These are phyloP conservation scores for Pythium biforme DNA, from an alignment of 352 stramenopile species.

Conservation along the genomic window DNA sequence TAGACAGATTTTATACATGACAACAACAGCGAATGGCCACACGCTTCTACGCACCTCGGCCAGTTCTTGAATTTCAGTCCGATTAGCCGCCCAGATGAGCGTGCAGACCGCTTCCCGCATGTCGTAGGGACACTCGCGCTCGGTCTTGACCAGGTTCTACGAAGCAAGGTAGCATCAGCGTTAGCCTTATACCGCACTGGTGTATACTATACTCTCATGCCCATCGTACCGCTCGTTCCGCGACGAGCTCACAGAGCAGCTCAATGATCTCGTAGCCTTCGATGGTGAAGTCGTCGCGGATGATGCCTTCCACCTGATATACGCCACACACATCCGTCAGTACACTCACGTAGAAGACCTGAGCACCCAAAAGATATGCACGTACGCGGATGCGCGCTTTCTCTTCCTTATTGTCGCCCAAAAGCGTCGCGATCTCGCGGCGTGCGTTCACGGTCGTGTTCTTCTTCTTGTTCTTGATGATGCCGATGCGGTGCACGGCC, in stretches of 20 bases:
- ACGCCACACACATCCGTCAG: neutral
- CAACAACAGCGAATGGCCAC: neutral
- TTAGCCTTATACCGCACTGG: neutral
- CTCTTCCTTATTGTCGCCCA: constrained; percentile 89
- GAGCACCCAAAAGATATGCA: neutral
- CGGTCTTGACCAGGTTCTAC: constrained; percentile 88
- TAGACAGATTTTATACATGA: neutral
- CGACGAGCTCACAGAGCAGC: constrained; percentile 92
- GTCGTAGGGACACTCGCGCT: constrained; percentile 92
- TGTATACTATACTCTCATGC: neutral
- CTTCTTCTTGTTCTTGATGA: constrained; percentile 92
- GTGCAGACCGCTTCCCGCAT: constrained; percentile 92
- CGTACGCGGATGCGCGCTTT: constrained; percentile 93
- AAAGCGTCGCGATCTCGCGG: constrained; percentile 72
- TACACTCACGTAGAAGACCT: constrained; percentile 4
- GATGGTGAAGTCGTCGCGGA: constrained; percentile 95
- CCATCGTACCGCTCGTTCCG: constrained; percentile 77
- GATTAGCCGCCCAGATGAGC: constrained; percentile 91
- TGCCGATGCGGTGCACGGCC: constrained; percentile 89
- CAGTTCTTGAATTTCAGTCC: constrained; percentile 93
- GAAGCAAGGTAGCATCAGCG: neutral
- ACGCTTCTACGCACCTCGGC: constrained; percentile 57
- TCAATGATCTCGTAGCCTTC: constrained; percentile 96
- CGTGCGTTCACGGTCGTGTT: constrained; percentile 74
- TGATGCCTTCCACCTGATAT: constrained; percentile 87